Base-by-base conservation (phyloP, 495 filamentous ascomycete genomes). In the Corynascus novoguineensis region DNA sequence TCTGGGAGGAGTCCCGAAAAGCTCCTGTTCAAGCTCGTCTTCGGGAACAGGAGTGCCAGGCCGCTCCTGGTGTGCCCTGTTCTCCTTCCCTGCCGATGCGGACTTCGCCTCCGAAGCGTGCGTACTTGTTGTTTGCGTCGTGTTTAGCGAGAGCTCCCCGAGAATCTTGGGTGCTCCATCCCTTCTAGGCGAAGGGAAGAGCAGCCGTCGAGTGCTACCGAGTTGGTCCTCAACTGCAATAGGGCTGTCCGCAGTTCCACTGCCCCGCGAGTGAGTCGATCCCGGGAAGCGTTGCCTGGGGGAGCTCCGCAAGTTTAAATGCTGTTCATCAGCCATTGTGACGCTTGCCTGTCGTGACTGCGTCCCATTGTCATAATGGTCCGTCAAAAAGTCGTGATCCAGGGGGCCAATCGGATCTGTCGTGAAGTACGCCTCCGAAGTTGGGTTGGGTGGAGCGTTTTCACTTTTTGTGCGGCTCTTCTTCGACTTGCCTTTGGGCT, bases 181-280 rank as follows among this genome's bases (percentile, higher is more conserved):
- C 60, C 83, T 83, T 54, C 80, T 78, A 2, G 80, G 79, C 7
- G 80, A 81, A n/a, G 88, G 86, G 72, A 97, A 97, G 44, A 97
- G 77, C 32, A 90, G 71, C 65, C 92, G 82, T 66, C 89, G 81
- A 24, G 86, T 89, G 42, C 79, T 80, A 60, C 84, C 86, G 19
- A 92, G 74, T 28, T 69, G 64, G 34, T 71, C 64, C 56, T 88
- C 80, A 40, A 79, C 55, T 38, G 71, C 59, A 55, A 87, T 83
- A 46, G 90, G 84, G 61, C 82, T 83, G 61, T 82, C 73, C 51
- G 81, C 82, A 35, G 79, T 83, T 53, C 89, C 86, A 58, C 71
- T 78, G 31, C 69, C 74, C 62, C 71, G 66, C 34, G 75, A 77
- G 58, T 73, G 73, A 48, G 64, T 71, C 57, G 76, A 79, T 52